Evolutionary conservation across 495 filamentous ascomycete species (phyloP), one percentile per base, ranked within the genome.

Genomic region (Staphylotrichum longicolle): DNA sequence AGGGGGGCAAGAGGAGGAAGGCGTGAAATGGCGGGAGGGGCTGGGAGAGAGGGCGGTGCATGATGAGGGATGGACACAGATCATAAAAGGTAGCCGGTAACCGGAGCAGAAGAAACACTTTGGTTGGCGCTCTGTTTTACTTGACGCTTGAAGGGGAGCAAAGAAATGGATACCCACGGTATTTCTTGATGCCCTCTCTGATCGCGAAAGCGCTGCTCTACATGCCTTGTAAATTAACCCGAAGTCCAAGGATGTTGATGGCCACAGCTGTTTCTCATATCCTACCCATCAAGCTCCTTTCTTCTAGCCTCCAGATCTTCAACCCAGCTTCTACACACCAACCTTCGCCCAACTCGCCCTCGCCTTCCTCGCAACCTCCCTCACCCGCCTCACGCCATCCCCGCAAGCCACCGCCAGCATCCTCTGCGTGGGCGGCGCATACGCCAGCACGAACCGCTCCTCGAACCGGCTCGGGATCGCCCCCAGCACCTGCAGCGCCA

Each of bases 1-100:
- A 76, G 64, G 73, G 71, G 10, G 69, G 68, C 46, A 80, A 74
- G 72, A 69, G 74, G 61, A 78, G 77, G 65, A 81, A 78, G 73
- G 77, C 72, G 12, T 81, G 67, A 66, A 42, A 4, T 44, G 10
- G 15, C n/a, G 44, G n/a, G 14, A 15, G 20, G 2, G 7, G 37
- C 14, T 3, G 48, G 44, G 4, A 14, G 35, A n/a, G 35, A 6
- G 10, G 27, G 35, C 3, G 7, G 40, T 7, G 42, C 11, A 35
- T 7, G 35, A 42, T 7, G 5, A 1, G 37, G 37, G 5, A 7
- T 39, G 10, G 10, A 39, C 5, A 39, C 37, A 3, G 10, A 1
- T 39, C 1, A 39, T 7, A 39, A 39, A 39, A 39, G 37, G 37
- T 27, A 27, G 20, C 20, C 20, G 20, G 20, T 27, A 27, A 27